phyloP scores from a whole-genome alignment of 2,329 filamentous ascomycete species.

The Colletotrichum sp. region DNA sequence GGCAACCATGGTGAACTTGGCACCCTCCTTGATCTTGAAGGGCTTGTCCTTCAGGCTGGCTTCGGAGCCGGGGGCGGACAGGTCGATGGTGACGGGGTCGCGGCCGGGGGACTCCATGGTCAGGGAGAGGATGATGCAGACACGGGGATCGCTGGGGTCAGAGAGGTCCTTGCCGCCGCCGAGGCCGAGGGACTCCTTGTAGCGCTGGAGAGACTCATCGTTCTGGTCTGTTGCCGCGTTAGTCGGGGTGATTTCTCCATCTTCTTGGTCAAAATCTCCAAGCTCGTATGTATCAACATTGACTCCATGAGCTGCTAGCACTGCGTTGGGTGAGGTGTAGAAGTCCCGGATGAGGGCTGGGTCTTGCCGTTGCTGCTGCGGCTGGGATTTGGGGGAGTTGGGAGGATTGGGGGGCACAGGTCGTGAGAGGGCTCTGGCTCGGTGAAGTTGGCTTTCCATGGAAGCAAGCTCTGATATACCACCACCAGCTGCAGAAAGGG shows the following conservation, averaged over 20 bases:
- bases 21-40: slow-evolving; percentile 97
- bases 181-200: slow-evolving; percentile 95
- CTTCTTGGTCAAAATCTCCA: background rate
- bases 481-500: background rate
- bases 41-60: slow-evolving; percentile 85
- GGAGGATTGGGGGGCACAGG: slow-evolving; percentile 18
- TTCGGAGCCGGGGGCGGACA: slow-evolving; percentile 76
- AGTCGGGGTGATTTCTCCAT: slow-evolving; percentile 9
- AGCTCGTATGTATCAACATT: background rate
- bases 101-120: slow-evolving; percentile 87
- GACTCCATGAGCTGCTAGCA: background rate
- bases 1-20: slow-evolving; percentile 92
- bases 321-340: background rate
- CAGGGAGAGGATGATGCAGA: slow-evolving; percentile 91
- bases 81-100: slow-evolving; percentile 85
- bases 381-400: slow-evolving; percentile 2
- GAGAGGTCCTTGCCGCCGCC: slow-evolving; percentile 74
- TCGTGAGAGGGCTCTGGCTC: slow-evolving; percentile 4
- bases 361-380: background rate
- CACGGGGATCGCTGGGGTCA: slow-evolving; percentile 82
- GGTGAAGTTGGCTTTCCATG: slow-evolving; percentile 4
- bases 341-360: slow-evolving; percentile 7
- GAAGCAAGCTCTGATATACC: background rate
- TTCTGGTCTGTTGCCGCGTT: slow-evolving; percentile 56
- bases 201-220: slow-evolving; percentile 95